phyloP scores from a whole-genome alignment of 345 rosid genomes.

The Syzygium aqueum region DNA sequence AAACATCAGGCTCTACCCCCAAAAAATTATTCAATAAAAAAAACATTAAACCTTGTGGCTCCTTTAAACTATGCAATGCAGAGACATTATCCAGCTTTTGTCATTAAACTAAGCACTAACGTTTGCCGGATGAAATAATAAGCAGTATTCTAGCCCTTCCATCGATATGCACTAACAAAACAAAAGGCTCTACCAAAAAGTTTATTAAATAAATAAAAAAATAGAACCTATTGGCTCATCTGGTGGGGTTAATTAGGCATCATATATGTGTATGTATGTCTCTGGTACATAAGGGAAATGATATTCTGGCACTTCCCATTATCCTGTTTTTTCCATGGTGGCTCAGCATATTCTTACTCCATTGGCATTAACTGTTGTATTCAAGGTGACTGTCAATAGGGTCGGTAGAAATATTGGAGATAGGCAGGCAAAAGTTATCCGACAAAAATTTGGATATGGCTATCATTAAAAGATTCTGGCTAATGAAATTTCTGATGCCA shows the following conservation, averaged over 20 bases:
- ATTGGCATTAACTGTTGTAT: background rate
- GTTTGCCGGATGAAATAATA: background rate
- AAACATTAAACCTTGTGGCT: background rate
- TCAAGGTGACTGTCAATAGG: background rate
- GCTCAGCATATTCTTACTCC: background rate
- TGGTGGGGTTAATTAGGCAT: background rate
- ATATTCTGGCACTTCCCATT: background rate
- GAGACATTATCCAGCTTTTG: background rate
- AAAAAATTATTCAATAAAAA: background rate
- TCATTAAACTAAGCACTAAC: background rate
- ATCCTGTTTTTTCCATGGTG: background rate
- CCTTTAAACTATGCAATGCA: background rate
- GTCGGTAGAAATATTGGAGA: background rate
- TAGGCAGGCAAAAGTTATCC: background rate
- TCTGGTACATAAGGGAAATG: background rate
- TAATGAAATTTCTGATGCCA: background rate
- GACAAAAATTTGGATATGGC: too few species aligned
- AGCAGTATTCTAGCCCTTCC: background rate
- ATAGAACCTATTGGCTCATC: background rate
- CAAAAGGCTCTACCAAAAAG: too few species aligned
- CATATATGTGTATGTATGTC: background rate
- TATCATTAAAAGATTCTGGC: too few species aligned
- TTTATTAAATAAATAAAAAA: too few species aligned
- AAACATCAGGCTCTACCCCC: too few species aligned
- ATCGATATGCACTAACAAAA: background rate